Evolutionary conservation across 2,329 filamentous ascomycete genomes (phyloP), one percentile per base, ranked within the genome.

Genomic region (Phoma sp.): DNA sequence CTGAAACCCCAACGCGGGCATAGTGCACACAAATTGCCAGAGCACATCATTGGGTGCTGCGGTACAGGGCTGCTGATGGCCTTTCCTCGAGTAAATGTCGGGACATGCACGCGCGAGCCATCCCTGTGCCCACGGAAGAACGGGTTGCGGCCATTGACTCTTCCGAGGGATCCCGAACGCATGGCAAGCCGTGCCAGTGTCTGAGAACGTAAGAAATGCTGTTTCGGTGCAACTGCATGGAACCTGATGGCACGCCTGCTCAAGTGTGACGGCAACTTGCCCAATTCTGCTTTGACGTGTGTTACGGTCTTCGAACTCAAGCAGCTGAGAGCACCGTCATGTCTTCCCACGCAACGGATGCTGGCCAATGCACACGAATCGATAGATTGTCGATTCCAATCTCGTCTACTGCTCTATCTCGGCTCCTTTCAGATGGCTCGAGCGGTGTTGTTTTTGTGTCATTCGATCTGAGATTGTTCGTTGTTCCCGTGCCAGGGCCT

Each of bases 41-140:
- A n/a, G 12, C 48, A 40, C 37, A 11, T 42, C 42, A 53, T 62
- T 49, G 57, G n/a, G 57, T 53, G 47, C 48, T 46, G 50, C 51
- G 46, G 33, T 56, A 46, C 55, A 57, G 47, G 50, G 43, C 51
- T 52, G 53, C 46, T 45, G 42, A 52, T 55, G 58, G 52, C 62
- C 39, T 53, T 53, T 47, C 40, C 39, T 54, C 51, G 46, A 54
- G 14, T 20, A 53, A 56, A 58, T 53, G 38, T 38, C 59, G 50
- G 53, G 48, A 39, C 53, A 40, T 56, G 60, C 57, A 52, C 50
- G 56, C 52, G 53, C 54, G 51, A 53, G 34, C 38, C 43, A 55
- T 59, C 59, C 59, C 49, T 48, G 58, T 57, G 47, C 56, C 47
- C 32, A 51, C 61, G 63, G 65, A 53, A 66, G 52, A 61, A 57